Conservation (phyloP, 352 stramenopile genomes). For the Globisporangium viniferum region DNA sequence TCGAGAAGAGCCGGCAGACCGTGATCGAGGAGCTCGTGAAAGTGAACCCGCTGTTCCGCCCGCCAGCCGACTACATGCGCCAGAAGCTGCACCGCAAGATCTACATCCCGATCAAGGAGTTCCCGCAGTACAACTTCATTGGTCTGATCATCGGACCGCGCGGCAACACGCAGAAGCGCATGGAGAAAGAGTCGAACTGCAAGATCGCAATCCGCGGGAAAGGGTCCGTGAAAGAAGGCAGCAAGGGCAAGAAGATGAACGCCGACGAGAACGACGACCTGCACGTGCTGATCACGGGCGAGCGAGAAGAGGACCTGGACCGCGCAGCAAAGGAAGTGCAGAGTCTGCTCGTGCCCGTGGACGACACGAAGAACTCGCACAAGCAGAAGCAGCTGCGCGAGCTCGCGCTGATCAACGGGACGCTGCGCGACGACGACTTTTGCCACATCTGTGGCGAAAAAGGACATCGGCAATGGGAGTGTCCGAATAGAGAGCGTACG, state of each 20-base stretch:
- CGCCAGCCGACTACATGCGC: conserved; percentile 85
- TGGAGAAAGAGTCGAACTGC: conserved; percentile 98
- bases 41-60: conserved; percentile 90
- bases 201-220: conserved; percentile 98
- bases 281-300: conserved; percentile 93
- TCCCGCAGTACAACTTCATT: conserved; percentile 99
- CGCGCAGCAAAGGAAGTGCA: conserved; percentile 87
- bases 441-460: conserved; percentile 98
- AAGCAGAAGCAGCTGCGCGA: conserved; percentile 99
- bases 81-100: conserved; percentile 95
- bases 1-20: conserved; percentile 89
- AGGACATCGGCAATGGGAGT: conserved; percentile 97
- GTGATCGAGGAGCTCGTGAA: conserved; percentile 96
- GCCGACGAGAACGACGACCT: conserved; percentile 96
- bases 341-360: conserved; percentile 88
- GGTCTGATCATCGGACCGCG: conserved; percentile 98
- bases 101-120: conserved; percentile 97
- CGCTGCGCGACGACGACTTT: conserved; percentile 96
- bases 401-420: conserved; percentile 99
- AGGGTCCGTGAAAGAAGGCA: conserved; percentile 97
- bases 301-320: conserved; percentile 86
- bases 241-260: conserved; percentile 90
- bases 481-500: conserved; percentile 88
- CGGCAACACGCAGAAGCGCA: conserved; percentile 98
- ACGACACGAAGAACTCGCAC: conserved; percentile 93